Evolutionary conservation across 75 land plant genomes (phyloP), one percentile per base, ranked within the genome.

Genomic region (Chamaecyparis obtusa): DNA sequence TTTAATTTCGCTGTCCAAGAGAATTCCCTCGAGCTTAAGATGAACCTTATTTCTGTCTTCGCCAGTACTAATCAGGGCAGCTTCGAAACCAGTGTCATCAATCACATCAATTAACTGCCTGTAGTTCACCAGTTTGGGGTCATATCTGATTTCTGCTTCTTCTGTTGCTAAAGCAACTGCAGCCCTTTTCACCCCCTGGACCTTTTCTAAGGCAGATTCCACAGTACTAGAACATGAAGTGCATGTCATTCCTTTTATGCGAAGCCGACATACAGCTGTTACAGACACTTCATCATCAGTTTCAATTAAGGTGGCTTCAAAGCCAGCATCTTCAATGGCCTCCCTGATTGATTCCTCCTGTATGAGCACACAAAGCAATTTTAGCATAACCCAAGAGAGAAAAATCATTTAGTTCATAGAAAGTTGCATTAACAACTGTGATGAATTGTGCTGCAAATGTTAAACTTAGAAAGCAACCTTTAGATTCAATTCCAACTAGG

Each of bases 261-360:
- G 91, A 2, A 96, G 37, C 56, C 96, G 89, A 69, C 97, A 96
- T 39, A 86, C 86, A 16, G 88, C 60, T 82, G 87, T 87, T 14
- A 57, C 41, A 21, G 88, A 57, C 60, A 39, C 43, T 36, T 91
- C 89, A 76, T 74, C 84, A 0, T 91, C 92, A 55, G 92, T 93
- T 51, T 92, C 72, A 5, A 93, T 85, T 49, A 92, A 15, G 48
- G 86, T 48, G 30, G 95, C 95, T 74, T 92, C 87, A 87, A 94
- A 95, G 32, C 97, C 96, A 64, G 87, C 95, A 91, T 95, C 96
- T 86, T 93, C 93, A 79, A 95, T 94, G 16, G 96, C 86, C 87
- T 95, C 96, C 11, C 72, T 88, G 32, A 95, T 95, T 32, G 71
- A 72, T 32, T 94, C 91, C 88, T 91, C 97, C 97, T 95, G 85